Base-by-base conservation (phyloP, 352 stramenopile genomes). In the Pythium sp. region DNA sequence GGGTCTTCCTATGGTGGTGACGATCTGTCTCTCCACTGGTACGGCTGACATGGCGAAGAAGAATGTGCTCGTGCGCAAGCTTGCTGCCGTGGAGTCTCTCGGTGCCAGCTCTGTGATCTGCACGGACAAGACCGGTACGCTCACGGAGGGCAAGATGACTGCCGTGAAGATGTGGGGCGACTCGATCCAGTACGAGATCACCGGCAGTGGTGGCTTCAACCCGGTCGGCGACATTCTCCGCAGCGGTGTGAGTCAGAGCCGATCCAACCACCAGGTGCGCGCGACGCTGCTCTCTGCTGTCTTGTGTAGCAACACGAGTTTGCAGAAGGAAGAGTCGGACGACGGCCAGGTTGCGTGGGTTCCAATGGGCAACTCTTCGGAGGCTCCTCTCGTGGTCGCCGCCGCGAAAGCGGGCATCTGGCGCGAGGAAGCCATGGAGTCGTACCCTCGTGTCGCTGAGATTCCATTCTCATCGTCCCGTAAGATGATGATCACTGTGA, bases 81-180 rank as follows among this genome's bases (percentile, higher is more conserved):
- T 96, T 34, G 81, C 86, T 24, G 85, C 92, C 11, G 79, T 92
- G 3, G 77, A 90, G 66, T 90, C 81, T 28, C 90, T 98, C 63
- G 90, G 86, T 55, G 90, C 94, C n/a, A 96, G 90, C 28, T 96
- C 91, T 3, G 91, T 98, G 2, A 94, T 97, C 58, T 98, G 82
- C 51, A 91, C 83, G 1, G 95, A 98, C 79, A 98, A 98, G 76
- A 98, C 95, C 0, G 95, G 95, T 5, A 98, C 95, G 6, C 71
- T 98, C 12, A 98, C 95, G 0, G 83, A 91, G 64, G 83, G 84
- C 41, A 90, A 93, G 67, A 93, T 93, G 85, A 89, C 80, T 18
- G 85, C 80, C 7, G 78, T 92, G 63, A 90, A 90, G 68, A 84
- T 93, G 73, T 93, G 82, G 81, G 81, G 80, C 28, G 79, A 90